Evolutionary conservation across 352 stramenopile species (phyloP), one percentile per base, ranked within the genome.

Genomic region (Globisporangium uncinulatum): DNA sequence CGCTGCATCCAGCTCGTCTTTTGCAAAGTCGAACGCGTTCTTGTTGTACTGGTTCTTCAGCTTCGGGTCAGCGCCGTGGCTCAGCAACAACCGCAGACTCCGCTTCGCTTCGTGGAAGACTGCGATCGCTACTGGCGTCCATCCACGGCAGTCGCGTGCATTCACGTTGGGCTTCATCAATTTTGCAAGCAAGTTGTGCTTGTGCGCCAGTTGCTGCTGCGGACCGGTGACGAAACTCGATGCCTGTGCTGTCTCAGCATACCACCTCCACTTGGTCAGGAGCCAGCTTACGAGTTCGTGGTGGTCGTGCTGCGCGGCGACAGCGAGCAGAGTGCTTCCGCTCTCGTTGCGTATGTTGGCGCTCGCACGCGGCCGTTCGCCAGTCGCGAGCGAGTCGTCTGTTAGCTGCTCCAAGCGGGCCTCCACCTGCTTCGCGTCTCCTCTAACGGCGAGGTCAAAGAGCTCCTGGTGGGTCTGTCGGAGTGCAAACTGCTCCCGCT

Each of bases 11-110:
- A 96, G 55, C 20, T 96, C 83, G 51, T 96, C 89, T 57, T 95
- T 87, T 3, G 89, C 89, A 36, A 96, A 82, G 59, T 95, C 88
- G 45, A 88, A 95, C 0, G 86, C 85, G 48, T 81, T 92, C 57
- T 96, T 96, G 66, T 94, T 94, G 74, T 96, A 96, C 52, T 89
- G 79, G 36, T 95, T 96, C 57, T 93, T 94, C 5, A 96, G 67
- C 34, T 68, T 84, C 8, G 89, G 89, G 48, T 96, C 81, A 0
- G 70, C 85, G 17, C 86, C 86, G 45, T 95, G 73, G 19, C 90
- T 70, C 10, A 97, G 69, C 20, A 97, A 54, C 19, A 95, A 31
- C 19, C 69, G 65, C 19, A 94, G 48, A 31, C 71, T 75, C 51
- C 67, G 79, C 60, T 95, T 95, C 4, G 84, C 70, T 46, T 92